A percentile compares a stretch with the other conserved stretches of the same genome.
These are phyloP conservation scores for Colletotrichum sp. DNA, from an alignment of 2,329 filamentous ascomycete genomes.

Conservation along the genomic window DNA sequence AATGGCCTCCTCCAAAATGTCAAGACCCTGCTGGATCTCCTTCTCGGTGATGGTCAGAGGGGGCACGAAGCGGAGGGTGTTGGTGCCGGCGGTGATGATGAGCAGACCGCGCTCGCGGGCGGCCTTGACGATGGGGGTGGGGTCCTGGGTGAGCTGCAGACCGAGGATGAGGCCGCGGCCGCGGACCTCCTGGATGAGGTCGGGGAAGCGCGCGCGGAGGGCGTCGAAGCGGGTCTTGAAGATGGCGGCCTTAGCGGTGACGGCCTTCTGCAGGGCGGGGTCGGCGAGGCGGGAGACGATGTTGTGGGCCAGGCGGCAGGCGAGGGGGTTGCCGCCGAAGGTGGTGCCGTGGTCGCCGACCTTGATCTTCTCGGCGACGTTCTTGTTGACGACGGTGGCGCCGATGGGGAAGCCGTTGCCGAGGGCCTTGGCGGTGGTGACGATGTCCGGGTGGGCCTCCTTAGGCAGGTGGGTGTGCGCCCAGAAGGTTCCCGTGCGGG, in stretches of 20 bases:
- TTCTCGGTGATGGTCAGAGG: constrained; percentile 79
- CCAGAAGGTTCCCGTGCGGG: constrained; percentile 88
- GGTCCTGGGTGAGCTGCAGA: constrained; percentile 79
- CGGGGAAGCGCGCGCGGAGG: constrained; percentile 60
- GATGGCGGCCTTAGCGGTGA: constrained; percentile 66
- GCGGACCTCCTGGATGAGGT: constrained; percentile 77
- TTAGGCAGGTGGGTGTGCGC: constrained; percentile 77
- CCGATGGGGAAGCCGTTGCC: constrained; percentile 97
- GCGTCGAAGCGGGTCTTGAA: constrained; percentile 53
- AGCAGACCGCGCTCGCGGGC: constrained; percentile 86
- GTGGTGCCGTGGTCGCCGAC: constrained; percentile 90
- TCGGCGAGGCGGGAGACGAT: constrained; percentile 80
- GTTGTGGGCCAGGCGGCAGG: constrained; percentile 82
- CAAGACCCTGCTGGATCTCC: constrained; percentile 80
- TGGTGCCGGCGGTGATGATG: constrained; percentile 90
- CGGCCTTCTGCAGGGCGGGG: constrained; percentile 69
- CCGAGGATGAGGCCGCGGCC: constrained; percentile 88
- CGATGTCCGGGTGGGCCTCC: constrained; percentile 88
- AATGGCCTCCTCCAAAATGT: constrained; percentile 74
- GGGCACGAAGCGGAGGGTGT: constrained; percentile 91
- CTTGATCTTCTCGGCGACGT: constrained; percentile 47
- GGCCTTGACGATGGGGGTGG: constrained; percentile 76
- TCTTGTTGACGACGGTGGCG: constrained; percentile 56
- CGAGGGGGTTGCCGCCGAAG: constrained; percentile 91
- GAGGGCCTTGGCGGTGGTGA: constrained; percentile 94